Evolutionary conservation across 208 protist genomes (phyloP), one percentile per base, ranked within the genome.

Genomic region (Lotmaria passim): DNA sequence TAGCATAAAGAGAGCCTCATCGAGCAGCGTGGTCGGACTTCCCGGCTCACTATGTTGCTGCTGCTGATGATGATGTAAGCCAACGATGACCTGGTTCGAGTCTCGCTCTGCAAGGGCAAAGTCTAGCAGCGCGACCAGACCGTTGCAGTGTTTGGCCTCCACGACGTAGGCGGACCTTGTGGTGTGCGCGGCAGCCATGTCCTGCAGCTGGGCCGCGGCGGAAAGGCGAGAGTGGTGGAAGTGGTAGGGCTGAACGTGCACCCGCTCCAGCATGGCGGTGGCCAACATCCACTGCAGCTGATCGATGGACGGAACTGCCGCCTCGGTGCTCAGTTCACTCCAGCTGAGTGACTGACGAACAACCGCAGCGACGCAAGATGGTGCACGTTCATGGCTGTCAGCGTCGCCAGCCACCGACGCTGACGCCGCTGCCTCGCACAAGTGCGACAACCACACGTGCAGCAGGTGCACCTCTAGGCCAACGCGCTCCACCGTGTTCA

Each of bases 381-480:
- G 51, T 53, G 19, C 33, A 19, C 33, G 7, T 23, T 28, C 26
- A 43, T 43, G 14, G 21, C 47, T 7, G 33, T n/a, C 41, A 14
- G 24, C 43, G 4, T 3, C 33, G 3, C 12, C 48, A 7, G 36
- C 64, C 10, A 43, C 39, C 12, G 15, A 11, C n/a, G 61, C 66
- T 28, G 36, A 41, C 36, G 31, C n/a, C 48, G 47, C 36, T 7
- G 46, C 61, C 4, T 50, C 33, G 30, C 71, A 71, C 33, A 77
- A 39, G 2, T 61, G 71, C 7, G 55, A 24, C 19, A 81, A 33
- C 43, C 50, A 73, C n/a, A 59, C 62, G 47, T 69, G 56, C 14
- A 64, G 41, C 4, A 85, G 69, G 46, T 82, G 69, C 43, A 82
- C 64, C 67, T 73, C 63, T 36, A 74, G 38, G 4, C 51, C 62